Conservation (phyloP, 805 yeast species). For the Saccharomycopsis javanensis region DNA sequence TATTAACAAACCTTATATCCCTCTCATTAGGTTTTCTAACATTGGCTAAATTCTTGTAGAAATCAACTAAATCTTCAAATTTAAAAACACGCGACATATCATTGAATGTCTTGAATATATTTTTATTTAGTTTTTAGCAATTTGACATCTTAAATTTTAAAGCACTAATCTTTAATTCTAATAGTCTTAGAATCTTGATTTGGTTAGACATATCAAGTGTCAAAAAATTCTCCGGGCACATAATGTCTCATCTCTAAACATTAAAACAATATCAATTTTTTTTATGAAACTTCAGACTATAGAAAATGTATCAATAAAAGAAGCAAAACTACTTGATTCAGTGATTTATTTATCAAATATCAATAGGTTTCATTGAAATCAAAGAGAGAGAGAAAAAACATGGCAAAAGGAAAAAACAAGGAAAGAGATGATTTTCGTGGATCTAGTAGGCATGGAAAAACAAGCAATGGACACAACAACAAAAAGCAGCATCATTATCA, state of each 20-base stretch:
- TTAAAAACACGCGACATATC: background rate
- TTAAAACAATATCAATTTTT: background rate
- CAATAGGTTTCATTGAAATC: too few relatives aligned
- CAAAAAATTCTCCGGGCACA: background rate
- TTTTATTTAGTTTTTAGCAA: background rate
- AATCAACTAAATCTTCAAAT: constrained; percentile 3
- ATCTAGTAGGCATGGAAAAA: background rate
- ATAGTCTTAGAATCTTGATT: background rate
- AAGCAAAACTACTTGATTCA: too few relatives aligned
- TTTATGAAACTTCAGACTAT: background rate
- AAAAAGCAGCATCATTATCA: constrained; percentile 6
- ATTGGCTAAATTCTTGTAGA: background rate
- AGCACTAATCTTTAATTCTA: background rate
- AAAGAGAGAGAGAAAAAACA: constrained; percentile 16
- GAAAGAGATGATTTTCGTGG: constrained; percentile 5
- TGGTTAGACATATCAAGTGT: background rate
- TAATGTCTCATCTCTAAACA: background rate
- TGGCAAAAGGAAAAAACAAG: constrained; percentile 45
- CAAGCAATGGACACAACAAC: constrained; percentile 14
- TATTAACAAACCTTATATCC: background rate
- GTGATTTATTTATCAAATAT: too few relatives aligned
- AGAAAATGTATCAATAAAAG: too few relatives aligned
- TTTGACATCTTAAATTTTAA: background rate
- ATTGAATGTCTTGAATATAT: background rate
- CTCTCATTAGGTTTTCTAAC: background rate